Percentiles rank a stretch among this genome's conserved stretches.
Evolutionary conservation across 2,329 filamentous ascomycete species (phyloP).

Genomic region (Coleophoma cylindrospora): DNA sequence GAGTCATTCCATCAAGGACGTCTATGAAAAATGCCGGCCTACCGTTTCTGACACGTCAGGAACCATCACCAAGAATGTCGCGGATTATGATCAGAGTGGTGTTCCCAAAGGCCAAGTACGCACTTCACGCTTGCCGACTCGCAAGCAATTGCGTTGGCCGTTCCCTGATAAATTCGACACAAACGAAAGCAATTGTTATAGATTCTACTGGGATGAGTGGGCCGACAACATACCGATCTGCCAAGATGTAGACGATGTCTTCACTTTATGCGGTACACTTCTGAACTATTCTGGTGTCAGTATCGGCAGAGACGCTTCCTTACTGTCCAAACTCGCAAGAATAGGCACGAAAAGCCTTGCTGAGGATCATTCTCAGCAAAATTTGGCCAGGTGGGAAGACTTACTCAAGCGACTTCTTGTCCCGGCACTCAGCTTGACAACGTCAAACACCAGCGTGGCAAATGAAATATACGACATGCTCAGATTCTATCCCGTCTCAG

Average conservation of each 20-base stretch:
- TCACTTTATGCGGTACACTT: constrained; percentile 78
- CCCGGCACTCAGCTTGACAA: constrained; percentile 81
- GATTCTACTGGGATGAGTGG: constrained; percentile 98
- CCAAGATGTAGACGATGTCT: constrained; percentile 84
- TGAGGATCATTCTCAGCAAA: constrained; percentile 64
- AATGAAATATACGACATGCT: constrained; percentile 85
- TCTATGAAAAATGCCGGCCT: constrained; percentile 46
- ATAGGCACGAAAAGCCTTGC: constrained; percentile 75
- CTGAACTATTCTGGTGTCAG: constrained; percentile 83
- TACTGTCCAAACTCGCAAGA: constrained; percentile 77
- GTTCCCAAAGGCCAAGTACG: constrained; percentile 66
- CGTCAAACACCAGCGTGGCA: constrained; percentile 76
- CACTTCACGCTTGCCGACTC: constrained; percentile 51
- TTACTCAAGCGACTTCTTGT: constrained; percentile 80
- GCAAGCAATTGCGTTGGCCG: constrained; percentile 75
- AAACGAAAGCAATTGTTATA: constrained; percentile 71
- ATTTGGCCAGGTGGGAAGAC: constrained; percentile 76
- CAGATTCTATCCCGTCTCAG: constrained; percentile 68
- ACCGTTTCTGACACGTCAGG: constrained; percentile 33
- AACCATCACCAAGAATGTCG: constrained; percentile 40
- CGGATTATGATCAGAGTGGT: constrained; percentile 59
- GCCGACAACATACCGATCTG: constrained; percentile 88
- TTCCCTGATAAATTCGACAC: constrained; percentile 73
- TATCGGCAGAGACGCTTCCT: constrained; percentile 75
- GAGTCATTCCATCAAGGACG: constrained; percentile 73